Conservation (phyloP, 306 rosid species). For the Glycine tomentella region DNA sequence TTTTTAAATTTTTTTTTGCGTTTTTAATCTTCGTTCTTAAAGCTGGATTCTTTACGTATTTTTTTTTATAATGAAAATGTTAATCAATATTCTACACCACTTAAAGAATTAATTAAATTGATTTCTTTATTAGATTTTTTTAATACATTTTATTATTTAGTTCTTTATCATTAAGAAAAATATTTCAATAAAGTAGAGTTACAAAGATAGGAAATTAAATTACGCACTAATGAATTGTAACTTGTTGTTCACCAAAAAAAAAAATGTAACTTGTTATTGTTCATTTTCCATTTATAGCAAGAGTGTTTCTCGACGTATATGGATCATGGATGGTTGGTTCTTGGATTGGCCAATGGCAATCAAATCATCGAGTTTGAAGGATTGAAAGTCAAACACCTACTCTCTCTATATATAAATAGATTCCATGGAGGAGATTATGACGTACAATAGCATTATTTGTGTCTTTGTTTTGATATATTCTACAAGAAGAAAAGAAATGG, state of each 20-base stretch:
- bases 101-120: too few relatives aligned
- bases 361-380: not conserved
- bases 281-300: not conserved
- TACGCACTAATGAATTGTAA: not conserved
- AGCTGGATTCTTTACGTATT: too few relatives aligned
- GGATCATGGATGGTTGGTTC: not conserved
- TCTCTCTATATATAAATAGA: slow-evolving; percentile 34
- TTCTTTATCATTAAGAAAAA: too few relatives aligned
- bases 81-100: too few relatives aligned
- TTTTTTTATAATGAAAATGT: too few relatives aligned
- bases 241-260: too few relatives aligned
- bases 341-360: not conserved
- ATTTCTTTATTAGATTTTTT: not conserved
- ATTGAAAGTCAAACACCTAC: slow-evolving; percentile 1
- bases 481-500: slow-evolving; percentile 31
- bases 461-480: too few relatives aligned
- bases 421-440: not conserved
- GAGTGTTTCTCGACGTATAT: too few relatives aligned
- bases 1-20: too few relatives aligned
- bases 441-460: not conserved
- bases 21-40: too few relatives aligned
- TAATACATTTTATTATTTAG: too few relatives aligned
- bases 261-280: not conserved
- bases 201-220: not conserved
- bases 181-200: not conserved